These are phyloP conservation scores for Epichloe sylvatica DNA, from an alignment of 2,329 filamentous ascomycete species.

Conservation along the genomic window DNA sequence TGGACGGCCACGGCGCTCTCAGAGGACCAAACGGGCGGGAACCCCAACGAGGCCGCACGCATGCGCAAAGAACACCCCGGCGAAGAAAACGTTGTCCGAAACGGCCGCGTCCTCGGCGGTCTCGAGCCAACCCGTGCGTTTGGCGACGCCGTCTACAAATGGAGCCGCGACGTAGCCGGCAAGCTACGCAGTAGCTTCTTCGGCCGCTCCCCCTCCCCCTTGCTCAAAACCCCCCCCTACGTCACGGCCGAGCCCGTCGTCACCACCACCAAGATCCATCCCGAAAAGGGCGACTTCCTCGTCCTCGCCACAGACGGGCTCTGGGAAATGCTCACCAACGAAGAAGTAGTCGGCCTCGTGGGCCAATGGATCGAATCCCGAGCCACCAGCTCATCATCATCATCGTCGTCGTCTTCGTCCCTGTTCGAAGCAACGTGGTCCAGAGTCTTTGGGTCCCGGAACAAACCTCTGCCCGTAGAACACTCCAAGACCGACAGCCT, in stretches of 20 bases:
- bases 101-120: conserved; percentile 81
- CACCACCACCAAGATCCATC: conserved; percentile 83
- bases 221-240: conserved; percentile 85
- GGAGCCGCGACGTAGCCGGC: conserved; percentile 72
- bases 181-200: conserved; percentile 80
- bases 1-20: conserved; percentile 87
- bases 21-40: conserved; percentile 86
- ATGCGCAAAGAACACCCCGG: conserved; percentile 77
- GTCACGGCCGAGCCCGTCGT: conserved; percentile 93
- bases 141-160: conserved; percentile 94
- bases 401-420: conserved; percentile 20
- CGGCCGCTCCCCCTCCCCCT: conserved; percentile 60
- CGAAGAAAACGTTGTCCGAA: conserved; percentile 74
- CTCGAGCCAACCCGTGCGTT: conserved; percentile 90
- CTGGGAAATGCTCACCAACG: conserved; percentile 98
- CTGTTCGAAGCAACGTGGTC: conserved; percentile 60
- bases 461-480: conserved; percentile 61
- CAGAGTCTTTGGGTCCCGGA: conserved; percentile 41
- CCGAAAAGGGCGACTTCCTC: conserved; percentile 82
- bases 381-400: conserved; percentile 14
- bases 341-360: conserved; percentile 91
- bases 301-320: conserved; percentile 93
- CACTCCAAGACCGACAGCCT: conserved; percentile 31
- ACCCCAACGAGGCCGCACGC: conserved; percentile 68
- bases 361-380: conserved; percentile 93